phyloP scores from a whole-genome alignment of 345 rosid genomes.

The Limnanthes douglasii region DNA sequence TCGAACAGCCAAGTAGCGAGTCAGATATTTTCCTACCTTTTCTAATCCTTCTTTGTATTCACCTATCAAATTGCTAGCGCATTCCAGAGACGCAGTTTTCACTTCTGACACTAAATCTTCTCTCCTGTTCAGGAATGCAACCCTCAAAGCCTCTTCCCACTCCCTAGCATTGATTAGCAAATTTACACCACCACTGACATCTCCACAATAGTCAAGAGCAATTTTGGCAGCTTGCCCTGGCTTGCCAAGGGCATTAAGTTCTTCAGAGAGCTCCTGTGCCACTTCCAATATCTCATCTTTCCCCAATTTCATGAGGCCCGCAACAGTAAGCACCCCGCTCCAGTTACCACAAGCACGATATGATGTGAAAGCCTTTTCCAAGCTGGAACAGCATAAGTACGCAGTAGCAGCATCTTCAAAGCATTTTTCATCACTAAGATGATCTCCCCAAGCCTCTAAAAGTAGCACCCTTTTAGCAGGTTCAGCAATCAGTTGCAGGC shows the following conservation, averaged over 20 bases:
- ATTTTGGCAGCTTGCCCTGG: constrained; percentile 93
- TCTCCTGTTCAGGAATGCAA: constrained; percentile 51
- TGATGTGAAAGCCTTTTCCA: constrained; percentile 80
- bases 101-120: constrained; percentile 52
- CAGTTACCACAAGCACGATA: constrained; percentile 80
- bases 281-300: constrained; percentile 52
- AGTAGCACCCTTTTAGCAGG: constrained; percentile 36
- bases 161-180: constrained; percentile 72
- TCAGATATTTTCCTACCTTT: constrained; percentile 80
- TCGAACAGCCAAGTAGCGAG: constrained; percentile 92
- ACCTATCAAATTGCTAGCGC: constrained; percentile 38
- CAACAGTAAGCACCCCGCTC: constrained; percentile 80
- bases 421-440: constrained; percentile 55
- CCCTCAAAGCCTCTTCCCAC: constrained; percentile 93
- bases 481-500: constrained; percentile 60
- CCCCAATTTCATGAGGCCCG: constrained; percentile 64
- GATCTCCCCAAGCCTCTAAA: constrained; percentile 92
- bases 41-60: constrained; percentile 78
- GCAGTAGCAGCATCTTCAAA: constrained; percentile 83
- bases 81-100: constrained; percentile 57
- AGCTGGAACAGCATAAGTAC: constrained; percentile 58
- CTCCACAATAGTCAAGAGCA: constrained; percentile 75
- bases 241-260: constrained; percentile 86
- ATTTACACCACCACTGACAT: constrained; percentile 45
- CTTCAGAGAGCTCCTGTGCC: constrained; percentile 84